phyloP scores from a whole-genome alignment of 345 rosid genomes.

The Linum usitatissimum region DNA sequence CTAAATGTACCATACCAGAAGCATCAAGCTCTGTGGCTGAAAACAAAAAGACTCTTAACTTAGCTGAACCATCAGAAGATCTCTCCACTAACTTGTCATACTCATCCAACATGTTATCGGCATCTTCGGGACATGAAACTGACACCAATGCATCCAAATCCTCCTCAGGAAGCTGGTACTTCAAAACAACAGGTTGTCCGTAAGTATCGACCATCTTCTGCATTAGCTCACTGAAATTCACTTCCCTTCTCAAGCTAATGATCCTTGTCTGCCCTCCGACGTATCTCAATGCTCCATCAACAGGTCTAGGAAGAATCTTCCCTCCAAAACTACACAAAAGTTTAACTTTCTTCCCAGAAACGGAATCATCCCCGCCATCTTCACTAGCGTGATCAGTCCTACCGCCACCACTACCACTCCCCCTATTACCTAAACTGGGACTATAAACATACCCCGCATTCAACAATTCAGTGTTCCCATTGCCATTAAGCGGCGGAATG shows the following conservation, averaged over 20 bases:
- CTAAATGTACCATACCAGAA: slow-evolving; percentile 37
- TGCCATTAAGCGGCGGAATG: slow-evolving; percentile 22
- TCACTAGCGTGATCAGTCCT: slow-evolving; percentile 36
- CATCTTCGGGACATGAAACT: slow-evolving; percentile 63
- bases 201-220: slow-evolving; percentile 46
- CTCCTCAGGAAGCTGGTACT: slow-evolving; percentile 81
- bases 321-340: slow-evolving; percentile 74
- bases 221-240: slow-evolving; percentile 36
- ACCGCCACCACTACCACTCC: slow-evolving; percentile 24
- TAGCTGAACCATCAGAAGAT: slow-evolving; percentile 57
- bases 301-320: slow-evolving; percentile 68
- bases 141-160: slow-evolving; percentile 79
- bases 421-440: slow-evolving; percentile 24
- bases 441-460: slow-evolving; percentile 5
- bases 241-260: slow-evolving; percentile 45
- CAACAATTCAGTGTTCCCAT: slow-evolving; percentile 21
- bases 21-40: slow-evolving; percentile 39
- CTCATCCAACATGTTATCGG: slow-evolving; percentile 77
- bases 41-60: slow-evolving; percentile 62
- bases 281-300: slow-evolving; percentile 64
- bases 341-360: slow-evolving; percentile 49
- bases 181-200: slow-evolving; percentile 47
- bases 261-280: slow-evolving; percentile 72
- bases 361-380: slow-evolving; percentile 49
- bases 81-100: slow-evolving; percentile 56